phyloP scores from a whole-genome alignment of 352 stramenopile species.

The Chloridella minuta region DNA sequence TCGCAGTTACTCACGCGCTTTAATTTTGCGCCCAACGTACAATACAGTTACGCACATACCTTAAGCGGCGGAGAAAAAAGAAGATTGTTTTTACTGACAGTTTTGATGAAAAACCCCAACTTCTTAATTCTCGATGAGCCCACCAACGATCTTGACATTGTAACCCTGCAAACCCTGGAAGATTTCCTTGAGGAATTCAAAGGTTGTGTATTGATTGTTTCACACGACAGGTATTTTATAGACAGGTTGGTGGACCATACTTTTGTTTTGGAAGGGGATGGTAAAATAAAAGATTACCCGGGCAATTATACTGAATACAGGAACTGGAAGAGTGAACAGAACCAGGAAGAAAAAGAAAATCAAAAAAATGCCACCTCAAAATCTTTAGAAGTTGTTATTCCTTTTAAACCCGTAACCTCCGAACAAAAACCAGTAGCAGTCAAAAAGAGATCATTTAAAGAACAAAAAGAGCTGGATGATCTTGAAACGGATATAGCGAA shows the following conservation, averaged over 20 bases:
- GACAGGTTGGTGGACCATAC: neutral
- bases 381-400: neutral
- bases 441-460: neutral
- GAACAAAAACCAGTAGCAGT: too few species aligned
- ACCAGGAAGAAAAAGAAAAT: neutral
- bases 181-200: neutral
- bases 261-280: neutral
- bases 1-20: neutral
- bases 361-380: neutral
- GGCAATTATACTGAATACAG: neutral
- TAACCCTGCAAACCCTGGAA: neutral
- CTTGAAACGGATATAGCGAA: neutral
- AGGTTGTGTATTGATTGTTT: neutral
- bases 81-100: neutral
- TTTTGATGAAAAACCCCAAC: neutral
- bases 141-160: neutral
- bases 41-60: neutral
- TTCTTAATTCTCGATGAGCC: neutral
- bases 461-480: neutral
- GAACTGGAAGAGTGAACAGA: neutral
- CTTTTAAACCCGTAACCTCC: neutral
- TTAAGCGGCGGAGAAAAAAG: neutral
- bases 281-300: neutral
- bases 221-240: neutral
- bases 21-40: neutral